Evolutionary conservation across 225 moss, liverwort and hornwort species (phyloP).

Genomic region (Rhytidiadelphus loreus): DNA sequence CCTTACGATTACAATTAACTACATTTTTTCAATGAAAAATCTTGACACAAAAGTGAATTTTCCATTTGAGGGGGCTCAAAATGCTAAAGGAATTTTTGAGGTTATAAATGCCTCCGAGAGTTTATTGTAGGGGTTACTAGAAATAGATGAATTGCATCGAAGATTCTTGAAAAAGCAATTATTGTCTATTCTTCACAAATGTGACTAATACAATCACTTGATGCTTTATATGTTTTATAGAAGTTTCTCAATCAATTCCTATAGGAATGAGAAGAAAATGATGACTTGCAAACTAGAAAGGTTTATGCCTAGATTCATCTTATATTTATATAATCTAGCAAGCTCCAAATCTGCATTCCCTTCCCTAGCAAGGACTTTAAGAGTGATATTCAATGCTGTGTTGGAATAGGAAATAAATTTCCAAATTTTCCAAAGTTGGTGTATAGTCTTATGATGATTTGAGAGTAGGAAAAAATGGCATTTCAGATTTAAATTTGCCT

Average conservation of each 20-base stretch:
- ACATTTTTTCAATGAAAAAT: neutral
- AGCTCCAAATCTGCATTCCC: neutral
- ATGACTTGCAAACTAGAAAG: no score
- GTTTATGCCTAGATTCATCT: neutral
- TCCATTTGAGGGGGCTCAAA: accelerated
- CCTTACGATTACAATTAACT: neutral
- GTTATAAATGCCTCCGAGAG: neutral
- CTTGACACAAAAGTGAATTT: neutral
- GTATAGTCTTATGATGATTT: neutral
- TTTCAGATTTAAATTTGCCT: neutral
- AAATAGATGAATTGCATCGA: neutral
- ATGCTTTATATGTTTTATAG: neutral
- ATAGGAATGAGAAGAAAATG: neutral
- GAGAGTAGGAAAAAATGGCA: accelerated
- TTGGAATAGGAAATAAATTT: neutral
- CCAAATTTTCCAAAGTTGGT: neutral
- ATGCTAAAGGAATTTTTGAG: no score
- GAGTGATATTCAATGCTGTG: neutral
- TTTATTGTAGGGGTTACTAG: neutral
- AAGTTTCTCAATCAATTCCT: neutral
- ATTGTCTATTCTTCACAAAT: neutral
- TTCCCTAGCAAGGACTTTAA: accelerated
- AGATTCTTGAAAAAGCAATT: neutral
- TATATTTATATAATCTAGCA: neutral
- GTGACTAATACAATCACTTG: neutral